Conservation (phyloP, 1,284 basidiomycete species). For the Boletus sp. region DNA sequence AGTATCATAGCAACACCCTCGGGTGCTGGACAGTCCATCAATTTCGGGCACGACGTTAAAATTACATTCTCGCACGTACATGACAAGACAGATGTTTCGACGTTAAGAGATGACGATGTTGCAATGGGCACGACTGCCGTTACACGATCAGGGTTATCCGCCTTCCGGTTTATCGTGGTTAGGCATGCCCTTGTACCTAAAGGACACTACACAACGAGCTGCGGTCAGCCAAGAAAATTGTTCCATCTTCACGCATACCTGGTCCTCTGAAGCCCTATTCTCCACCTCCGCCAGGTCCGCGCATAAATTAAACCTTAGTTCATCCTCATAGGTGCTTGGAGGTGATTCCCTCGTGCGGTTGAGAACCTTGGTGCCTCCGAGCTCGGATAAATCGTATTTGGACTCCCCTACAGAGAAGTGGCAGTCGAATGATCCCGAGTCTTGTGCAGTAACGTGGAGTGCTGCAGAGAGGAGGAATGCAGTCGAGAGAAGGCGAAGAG, state of each 20-base stretch:
- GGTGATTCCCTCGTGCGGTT: conserved; percentile 41
- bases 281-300: conserved; percentile 49
- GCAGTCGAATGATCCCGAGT: conserved; percentile 50
- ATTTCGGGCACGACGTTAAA: neutral
- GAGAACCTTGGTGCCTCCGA: conserved; percentile 49
- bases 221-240: neutral
- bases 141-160: conserved; percentile 49
- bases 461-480: conserved; percentile 36
- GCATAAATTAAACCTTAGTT: conserved; percentile 57
- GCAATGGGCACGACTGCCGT: conserved; percentile 65
- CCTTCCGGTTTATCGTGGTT: conserved; percentile 60
- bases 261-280: conserved; percentile 53
- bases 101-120: conserved; percentile 40
- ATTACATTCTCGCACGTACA: conserved; percentile 39
- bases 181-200: conserved; percentile 67
- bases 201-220: conserved; percentile 50
- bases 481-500: conserved; percentile 25
- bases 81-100: conserved; percentile 39
- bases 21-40: conserved; percentile 20
- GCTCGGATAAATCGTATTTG: conserved; percentile 56
- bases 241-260: conserved; percentile 45
- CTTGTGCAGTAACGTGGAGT: conserved; percentile 34
- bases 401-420: conserved; percentile 41
- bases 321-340: conserved; percentile 47
- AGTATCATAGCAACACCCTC: conserved; percentile 56